A percentile compares a stretch with the other conserved stretches of the same genome.
Conservation (phyloP, 108 stramenopile species). For the Conticribra guillardii region DNA sequence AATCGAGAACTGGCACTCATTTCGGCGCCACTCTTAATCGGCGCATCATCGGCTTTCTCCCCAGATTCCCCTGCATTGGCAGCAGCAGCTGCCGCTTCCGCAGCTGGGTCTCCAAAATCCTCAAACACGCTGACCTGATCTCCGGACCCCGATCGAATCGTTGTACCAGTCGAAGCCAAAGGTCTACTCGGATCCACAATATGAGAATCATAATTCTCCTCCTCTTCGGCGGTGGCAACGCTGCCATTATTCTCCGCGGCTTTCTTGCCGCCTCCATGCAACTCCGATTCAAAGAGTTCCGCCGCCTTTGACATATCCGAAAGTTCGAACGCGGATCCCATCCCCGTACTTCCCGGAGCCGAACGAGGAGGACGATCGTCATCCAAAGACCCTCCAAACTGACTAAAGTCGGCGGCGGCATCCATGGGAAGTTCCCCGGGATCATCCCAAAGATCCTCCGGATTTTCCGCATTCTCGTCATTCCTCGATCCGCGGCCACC, state of each 20-base stretch:
- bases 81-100: constrained; percentile 2
- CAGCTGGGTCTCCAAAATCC: constrained; percentile 72
- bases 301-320: constrained; percentile 81
- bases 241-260: too few relatives aligned
- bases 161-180: constrained; percentile 78
- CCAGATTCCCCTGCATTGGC: not conserved
- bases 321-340: constrained; percentile 70
- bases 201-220: constrained; percentile 24
- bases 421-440: constrained; percentile 56
- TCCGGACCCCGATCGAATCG: constrained; percentile 78
- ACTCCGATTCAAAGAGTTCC: constrained; percentile 66
- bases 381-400: constrained; percentile 76
- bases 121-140: constrained; percentile 89
- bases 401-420: constrained; percentile 81
- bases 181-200: constrained; percentile 74
- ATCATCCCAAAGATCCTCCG: constrained; percentile 90
- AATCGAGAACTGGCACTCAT: constrained; percentile 76
- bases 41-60: constrained; percentile 35
- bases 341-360: constrained; percentile 32
- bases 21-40: constrained; percentile 62
- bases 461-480: constrained; percentile 62
- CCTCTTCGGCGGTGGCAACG: constrained; percentile 11
- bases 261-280: constrained; percentile 52
- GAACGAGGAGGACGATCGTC: constrained; percentile 49
- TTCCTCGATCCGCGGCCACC: constrained; percentile 16